These are phyloP conservation scores for Coriolopsis trogii DNA, from an alignment of 1,284 basidiomycete species.

Conservation along the genomic window DNA sequence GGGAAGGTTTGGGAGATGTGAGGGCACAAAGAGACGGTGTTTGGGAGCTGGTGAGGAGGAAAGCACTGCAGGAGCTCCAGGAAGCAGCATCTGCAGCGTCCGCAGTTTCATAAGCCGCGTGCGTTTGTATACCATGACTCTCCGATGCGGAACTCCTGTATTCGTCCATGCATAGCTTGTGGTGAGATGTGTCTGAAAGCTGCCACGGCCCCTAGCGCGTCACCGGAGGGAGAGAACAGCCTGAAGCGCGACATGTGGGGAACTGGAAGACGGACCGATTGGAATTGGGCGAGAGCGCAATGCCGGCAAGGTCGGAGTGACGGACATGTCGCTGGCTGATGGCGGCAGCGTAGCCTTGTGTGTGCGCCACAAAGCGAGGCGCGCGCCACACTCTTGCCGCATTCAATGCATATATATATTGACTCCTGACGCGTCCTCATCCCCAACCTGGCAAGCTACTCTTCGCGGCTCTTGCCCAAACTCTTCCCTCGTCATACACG, in stretches of 20 bases:
- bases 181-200: not conserved
- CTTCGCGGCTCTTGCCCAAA: not conserved
- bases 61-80: slow-evolving; percentile 73
- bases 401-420: slow-evolving; percentile 11
- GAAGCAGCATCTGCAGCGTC: slow-evolving; percentile 51
- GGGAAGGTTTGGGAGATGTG: slow-evolving; percentile 74
- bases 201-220: too few relatives aligned
- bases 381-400: slow-evolving; percentile 11
- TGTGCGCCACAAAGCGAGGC: slow-evolving; percentile 12
- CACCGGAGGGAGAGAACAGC: not conserved
- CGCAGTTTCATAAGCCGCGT: slow-evolving; percentile 27
- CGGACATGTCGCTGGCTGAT: not conserved
- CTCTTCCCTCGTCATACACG: slow-evolving; percentile 12
- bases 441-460: too few relatives aligned
- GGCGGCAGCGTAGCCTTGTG: not conserved
- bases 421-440: slow-evolving; percentile 11
- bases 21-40: slow-evolving; percentile 67
- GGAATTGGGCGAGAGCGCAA: too few relatives aligned
- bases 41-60: slow-evolving; percentile 74
- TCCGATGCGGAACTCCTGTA: not conserved
- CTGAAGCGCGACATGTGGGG: too few relatives aligned
- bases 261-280: too few relatives aligned
- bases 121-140: not conserved
- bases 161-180: not conserved
- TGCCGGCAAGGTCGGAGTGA: too few relatives aligned